Evolutionary conservation across 2,329 filamentous ascomycete genomes (phyloP), one percentile per base, ranked within the genome.

Genomic region (Mariannaea elegans): DNA sequence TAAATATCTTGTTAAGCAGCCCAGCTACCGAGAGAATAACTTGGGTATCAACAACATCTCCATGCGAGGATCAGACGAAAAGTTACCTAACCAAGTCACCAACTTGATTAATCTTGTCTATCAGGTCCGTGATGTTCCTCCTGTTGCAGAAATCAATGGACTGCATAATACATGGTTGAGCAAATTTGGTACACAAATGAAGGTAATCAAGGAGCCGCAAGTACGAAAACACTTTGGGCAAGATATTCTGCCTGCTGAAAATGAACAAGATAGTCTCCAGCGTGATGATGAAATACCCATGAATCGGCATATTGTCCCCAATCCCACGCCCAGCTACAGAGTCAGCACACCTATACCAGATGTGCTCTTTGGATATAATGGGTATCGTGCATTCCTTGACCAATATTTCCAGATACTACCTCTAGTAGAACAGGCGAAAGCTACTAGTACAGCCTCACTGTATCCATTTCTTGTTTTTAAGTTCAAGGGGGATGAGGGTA

Each of bases 401-500:
- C 60, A 58, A 27, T 29, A 50, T 36, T 55, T 27, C 51, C 27
- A 12, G 27, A 31, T 59, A 6, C 19, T 27, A 3, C 32, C 48
- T 13, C 41, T 54, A 9, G 50, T 36, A 4, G 34, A 16, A 7
- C 27, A 36, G 14, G 29, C 41, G 31, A 50, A 8, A 1, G 54
- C 44, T 47, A 52, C 50, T 16, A 46, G 24, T 24, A 7, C 24
- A 23, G 12, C 23, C 9, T 4, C 49, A 16, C 7, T 47, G 13
- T 58, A 47, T n/a, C 63, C 57, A 1, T 69, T 67, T 47, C 57
- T 69, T 27, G 31, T 55, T 10, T 16, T 66, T 14, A 61, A 66
- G 41, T 59, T 65, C 41, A 63, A 61, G 39, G 72, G 69, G 14
- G 70, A 74, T 12, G 68, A 71, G 8, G 74, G 71, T 2, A 72